These are phyloP conservation scores for Yamadazyma blattariae DNA, from an alignment of 1,139 yeast species.

Conservation along the genomic window DNA sequence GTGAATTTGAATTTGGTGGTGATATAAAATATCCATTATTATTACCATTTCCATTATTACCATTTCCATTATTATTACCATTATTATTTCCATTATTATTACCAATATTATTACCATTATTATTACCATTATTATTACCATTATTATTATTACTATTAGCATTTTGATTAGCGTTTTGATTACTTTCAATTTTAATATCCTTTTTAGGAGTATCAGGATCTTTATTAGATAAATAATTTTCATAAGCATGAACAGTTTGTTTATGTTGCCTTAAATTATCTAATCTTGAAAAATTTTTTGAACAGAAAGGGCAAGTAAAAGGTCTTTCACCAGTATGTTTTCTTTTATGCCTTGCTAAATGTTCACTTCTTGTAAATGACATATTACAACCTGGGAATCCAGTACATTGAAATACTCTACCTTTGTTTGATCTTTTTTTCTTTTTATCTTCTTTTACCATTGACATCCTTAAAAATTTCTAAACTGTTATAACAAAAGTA, in stretches of 20 bases:
- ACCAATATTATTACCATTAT: background rate
- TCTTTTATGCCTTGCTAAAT: slow-evolving; percentile 86
- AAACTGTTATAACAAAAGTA: too few species aligned
- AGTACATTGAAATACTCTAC: slow-evolving; percentile 75
- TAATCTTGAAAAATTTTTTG: slow-evolving; percentile 74
- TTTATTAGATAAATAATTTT: slow-evolving; percentile 39
- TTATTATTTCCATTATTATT: background rate
- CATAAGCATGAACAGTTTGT: slow-evolving; percentile 88
- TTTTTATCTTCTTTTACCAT: slow-evolving; percentile 10
- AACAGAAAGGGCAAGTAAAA: slow-evolving; percentile 80
- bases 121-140: background rate
- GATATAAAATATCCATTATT: slow-evolving; percentile 9
- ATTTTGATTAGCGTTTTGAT: background rate
- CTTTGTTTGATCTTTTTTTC: slow-evolving; percentile 46
- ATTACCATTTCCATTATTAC: background rate
- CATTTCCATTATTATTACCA: background rate
- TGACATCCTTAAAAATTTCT: slow-evolving; percentile 4
- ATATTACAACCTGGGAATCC: slow-evolving; percentile 86
- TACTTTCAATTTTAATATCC: background rate
- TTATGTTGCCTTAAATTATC: slow-evolving; percentile 91
- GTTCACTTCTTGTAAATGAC: slow-evolving; percentile 89
- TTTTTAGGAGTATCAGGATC: slow-evolving; percentile 8
- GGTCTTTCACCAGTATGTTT: slow-evolving; percentile 97
- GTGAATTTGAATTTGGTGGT: slow-evolving; percentile 17
- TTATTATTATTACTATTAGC: background rate